Conservation (phyloP, 257 asterid genomes). For the Fraxinus pennsylvanica region DNA sequence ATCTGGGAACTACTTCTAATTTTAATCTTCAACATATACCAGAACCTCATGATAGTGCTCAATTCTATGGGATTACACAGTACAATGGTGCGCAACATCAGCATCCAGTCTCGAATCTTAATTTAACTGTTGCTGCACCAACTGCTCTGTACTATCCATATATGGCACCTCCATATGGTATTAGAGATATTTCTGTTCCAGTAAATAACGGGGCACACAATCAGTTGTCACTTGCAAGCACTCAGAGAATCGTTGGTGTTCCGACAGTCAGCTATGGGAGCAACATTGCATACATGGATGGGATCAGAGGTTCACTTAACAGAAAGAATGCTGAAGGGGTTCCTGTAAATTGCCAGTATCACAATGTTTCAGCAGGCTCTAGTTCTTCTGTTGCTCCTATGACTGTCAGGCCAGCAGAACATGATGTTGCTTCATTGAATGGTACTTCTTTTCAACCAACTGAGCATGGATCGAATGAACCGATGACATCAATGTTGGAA, state of each 20-base stretch:
- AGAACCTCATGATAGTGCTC: conserved; percentile 36
- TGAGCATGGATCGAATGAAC: conserved; percentile 43
- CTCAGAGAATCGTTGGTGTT: conserved; percentile 30
- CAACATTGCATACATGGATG: conserved; percentile 48
- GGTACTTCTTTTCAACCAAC: conserved; percentile 30
- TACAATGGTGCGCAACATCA: conserved; percentile 32
- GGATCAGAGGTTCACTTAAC: conserved; percentile 49
- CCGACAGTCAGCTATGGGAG: conserved; percentile 39
- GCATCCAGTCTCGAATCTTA: conserved; percentile 28
- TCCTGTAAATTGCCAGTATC: conserved; percentile 38
- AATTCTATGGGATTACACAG: conserved; percentile 33
- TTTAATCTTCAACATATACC: conserved; percentile 31
- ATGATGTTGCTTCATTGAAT: conserved; percentile 35
- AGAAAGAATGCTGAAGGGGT: conserved; percentile 59
- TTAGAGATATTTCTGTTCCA: conserved; percentile 53
- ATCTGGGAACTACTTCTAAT: conserved; percentile 29
- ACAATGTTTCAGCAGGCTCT: conserved; percentile 49
- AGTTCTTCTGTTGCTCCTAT: conserved; percentile 53
- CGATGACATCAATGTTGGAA: conserved; percentile 26
- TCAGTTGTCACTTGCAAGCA: conserved; percentile 37
- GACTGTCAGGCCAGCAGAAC: conserved; percentile 37
- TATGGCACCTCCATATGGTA: conserved; percentile 52
- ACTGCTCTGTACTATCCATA: conserved; percentile 47
- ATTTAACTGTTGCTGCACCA: conserved; percentile 27
- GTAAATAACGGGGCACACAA: conserved; percentile 52